A percentile compares a stretch with the other conserved stretches of the same genome.
Evolutionary conservation across 2,329 filamentous ascomycete species (phyloP).

Genomic region (Aspergillus versicolor): DNA sequence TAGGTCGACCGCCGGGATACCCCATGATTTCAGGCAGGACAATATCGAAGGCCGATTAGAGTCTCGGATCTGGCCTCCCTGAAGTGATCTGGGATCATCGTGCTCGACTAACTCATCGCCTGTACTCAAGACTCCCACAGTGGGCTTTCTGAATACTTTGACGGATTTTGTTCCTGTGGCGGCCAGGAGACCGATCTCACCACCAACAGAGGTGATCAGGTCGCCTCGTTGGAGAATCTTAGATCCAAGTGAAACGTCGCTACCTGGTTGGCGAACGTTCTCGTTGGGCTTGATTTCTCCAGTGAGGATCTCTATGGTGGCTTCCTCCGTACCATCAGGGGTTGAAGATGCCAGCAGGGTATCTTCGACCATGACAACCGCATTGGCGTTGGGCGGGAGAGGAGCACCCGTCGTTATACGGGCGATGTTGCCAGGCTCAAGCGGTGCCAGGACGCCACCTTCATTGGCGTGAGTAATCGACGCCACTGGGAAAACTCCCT

Average conservation of each 20-base stretch:
- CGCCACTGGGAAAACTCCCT: conserved; percentile 81
- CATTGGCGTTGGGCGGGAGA: conserved; percentile 80
- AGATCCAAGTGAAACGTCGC: conserved; percentile 71
- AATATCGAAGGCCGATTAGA: conserved; percentile 88
- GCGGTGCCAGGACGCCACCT: conserved; percentile 58
- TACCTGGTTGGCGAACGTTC: conserved; percentile 88
- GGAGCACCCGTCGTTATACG: conserved; percentile 95
- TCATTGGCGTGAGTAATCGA: conserved; percentile 83
- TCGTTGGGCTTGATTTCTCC: conserved; percentile 73
- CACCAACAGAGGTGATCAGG: conserved; percentile 80
- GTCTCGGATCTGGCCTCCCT: conserved; percentile 83
- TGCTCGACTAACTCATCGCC: conserved; percentile 91
- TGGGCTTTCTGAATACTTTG: conserved; percentile 70
- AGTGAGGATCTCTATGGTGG: conserved; percentile 81
- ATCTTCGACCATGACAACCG: conserved; percentile 97
- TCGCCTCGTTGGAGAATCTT: conserved; percentile 75
- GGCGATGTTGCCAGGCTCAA: conserved; percentile 74
- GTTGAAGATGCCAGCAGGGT: conserved; percentile 74
- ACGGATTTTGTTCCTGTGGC: conserved; percentile 75
- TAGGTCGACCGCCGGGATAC: conserved; percentile 78
- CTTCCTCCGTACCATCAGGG: conserved; percentile 79
- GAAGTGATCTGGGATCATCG: conserved; percentile 58
- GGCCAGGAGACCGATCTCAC: conserved; percentile 86
- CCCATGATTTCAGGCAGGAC: conserved; percentile 70
- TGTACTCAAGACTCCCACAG: conserved; percentile 85